These are phyloP conservation scores for Mycena amicta DNA, from an alignment of 768 basidiomycete genomes.

Conservation along the genomic window DNA sequence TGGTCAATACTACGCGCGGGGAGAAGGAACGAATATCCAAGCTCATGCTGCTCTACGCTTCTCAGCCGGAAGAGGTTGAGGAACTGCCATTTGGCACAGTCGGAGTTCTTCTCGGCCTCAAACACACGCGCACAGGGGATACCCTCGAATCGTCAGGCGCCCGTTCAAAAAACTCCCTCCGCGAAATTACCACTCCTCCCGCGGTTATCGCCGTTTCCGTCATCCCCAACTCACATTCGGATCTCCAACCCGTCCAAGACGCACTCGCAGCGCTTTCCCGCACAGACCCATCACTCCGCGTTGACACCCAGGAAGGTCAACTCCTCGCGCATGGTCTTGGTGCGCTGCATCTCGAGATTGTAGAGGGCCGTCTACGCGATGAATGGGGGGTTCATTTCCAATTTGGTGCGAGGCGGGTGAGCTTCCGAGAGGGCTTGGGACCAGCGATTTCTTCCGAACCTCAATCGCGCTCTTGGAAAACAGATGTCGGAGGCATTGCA, in stretches of 20 bases:
- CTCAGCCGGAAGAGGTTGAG: slow-evolving; percentile 75
- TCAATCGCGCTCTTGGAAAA: slow-evolving; percentile 55
- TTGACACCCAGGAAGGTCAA: slow-evolving; percentile 81
- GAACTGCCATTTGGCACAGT: slow-evolving; percentile 80
- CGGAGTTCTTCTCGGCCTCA: slow-evolving; percentile 82
- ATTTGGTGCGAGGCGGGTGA: slow-evolving; percentile 75
- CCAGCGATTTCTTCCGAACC: slow-evolving; percentile 27
- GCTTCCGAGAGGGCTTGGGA: slow-evolving; percentile 71
- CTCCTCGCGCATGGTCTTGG: slow-evolving; percentile 83
- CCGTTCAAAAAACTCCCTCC: slow-evolving; percentile 46
- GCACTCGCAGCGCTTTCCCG: slow-evolving; percentile 72
- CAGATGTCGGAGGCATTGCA: slow-evolving; percentile 62
- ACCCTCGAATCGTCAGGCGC: slow-evolving; percentile 66
- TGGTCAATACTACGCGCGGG: slow-evolving; percentile 69
- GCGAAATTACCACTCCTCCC: slow-evolving; percentile 75
- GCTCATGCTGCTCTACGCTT: slow-evolving; percentile 77
- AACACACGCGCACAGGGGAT: slow-evolving; percentile 84
- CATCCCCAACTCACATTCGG: slow-evolving; percentile 78
- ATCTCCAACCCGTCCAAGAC: slow-evolving; percentile 75
- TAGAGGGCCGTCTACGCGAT: slow-evolving; percentile 76
- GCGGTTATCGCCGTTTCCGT: slow-evolving; percentile 85
- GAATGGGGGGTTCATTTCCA: slow-evolving; percentile 83
- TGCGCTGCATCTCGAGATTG: slow-evolving; percentile 85
- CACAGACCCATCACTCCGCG: slow-evolving; percentile 89
- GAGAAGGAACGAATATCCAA: slow-evolving; percentile 76